These are phyloP conservation scores for Solanum rostratum DNA, from an alignment of 257 asterid genomes.

Conservation along the genomic window DNA sequence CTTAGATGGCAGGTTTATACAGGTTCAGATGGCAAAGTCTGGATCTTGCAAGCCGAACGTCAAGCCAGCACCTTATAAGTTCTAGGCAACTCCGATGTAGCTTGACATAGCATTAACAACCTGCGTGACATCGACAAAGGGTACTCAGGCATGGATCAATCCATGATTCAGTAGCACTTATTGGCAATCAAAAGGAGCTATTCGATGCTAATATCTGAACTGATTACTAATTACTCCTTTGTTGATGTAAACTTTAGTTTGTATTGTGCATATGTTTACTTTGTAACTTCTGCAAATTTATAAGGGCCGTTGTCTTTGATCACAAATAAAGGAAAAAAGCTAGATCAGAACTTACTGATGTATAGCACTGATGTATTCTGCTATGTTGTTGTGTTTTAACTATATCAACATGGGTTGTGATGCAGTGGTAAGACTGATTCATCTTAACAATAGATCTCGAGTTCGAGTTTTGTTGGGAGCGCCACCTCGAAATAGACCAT, in stretches of 20 bases:
- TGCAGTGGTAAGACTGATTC: no score
- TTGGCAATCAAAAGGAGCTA: neutral
- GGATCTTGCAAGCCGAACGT: neutral
- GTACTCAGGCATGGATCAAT: neutral
- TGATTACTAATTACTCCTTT: neutral
- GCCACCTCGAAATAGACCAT: no score
- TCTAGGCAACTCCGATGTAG: neutral
- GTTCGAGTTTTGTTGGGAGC: no score
- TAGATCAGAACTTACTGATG: neutral
- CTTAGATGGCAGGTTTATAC: slow-evolving; percentile 4
- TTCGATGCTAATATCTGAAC: neutral
- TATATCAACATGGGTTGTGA: no score
- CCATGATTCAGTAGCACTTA: neutral
- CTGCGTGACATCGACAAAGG: neutral
- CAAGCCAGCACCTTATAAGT: neutral
- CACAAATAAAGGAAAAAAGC: neutral
- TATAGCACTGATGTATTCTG: neutral
- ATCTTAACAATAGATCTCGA: no score
- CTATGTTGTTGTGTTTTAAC: neutral
- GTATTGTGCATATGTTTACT: neutral
- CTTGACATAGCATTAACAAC: neutral
- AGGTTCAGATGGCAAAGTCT: neutral
- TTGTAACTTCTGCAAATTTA: neutral
- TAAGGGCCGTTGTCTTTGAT: neutral
- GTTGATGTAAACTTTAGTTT: neutral